Percentiles rank a stretch among this genome's conserved stretches.
Conservation (phyloP, 2,329 filamentous ascomycete species). For the Penicillium sp. region DNA sequence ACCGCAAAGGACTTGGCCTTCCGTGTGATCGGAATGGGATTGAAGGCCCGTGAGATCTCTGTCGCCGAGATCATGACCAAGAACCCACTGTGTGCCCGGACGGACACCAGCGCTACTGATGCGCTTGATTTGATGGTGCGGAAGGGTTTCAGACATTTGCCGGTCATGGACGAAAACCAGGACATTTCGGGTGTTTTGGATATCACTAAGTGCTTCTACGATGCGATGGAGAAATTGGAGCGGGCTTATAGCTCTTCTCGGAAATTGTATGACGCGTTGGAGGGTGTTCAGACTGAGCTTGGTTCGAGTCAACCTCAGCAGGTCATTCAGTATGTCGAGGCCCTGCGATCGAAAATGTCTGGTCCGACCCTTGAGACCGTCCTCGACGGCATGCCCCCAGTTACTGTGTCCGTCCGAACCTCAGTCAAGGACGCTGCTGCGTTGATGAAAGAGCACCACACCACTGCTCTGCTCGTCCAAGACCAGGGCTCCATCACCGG, state of each 20-base stretch:
- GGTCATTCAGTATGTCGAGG: slow-evolving; percentile 98
- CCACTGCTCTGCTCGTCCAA: slow-evolving; percentile 92
- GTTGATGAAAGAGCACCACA: slow-evolving; percentile 99
- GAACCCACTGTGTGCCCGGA: slow-evolving; percentile 95
- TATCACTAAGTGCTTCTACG: slow-evolving; percentile 99
- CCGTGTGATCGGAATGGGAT: slow-evolving; percentile 87
- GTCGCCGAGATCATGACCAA: slow-evolving; percentile 99
- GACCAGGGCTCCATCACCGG: slow-evolving; percentile 97
- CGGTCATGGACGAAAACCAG: slow-evolving; percentile 99
- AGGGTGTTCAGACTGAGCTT: slow-evolving; percentile 96
- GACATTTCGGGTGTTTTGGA: slow-evolving; percentile 97
- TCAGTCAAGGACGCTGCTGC: slow-evolving; percentile 94
- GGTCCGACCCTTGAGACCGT: slow-evolving; percentile 95
- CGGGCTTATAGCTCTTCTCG: slow-evolving; percentile 97
- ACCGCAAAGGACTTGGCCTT: slow-evolving; percentile 98
- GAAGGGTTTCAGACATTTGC: slow-evolving; percentile 95
- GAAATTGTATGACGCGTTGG: slow-evolving; percentile 94
- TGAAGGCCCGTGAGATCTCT: slow-evolving; percentile 86
- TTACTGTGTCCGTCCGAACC: slow-evolving; percentile 92
- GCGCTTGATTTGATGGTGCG: slow-evolving; percentile 97
- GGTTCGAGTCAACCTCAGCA: slow-evolving; percentile 96
- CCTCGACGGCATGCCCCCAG: slow-evolving; percentile 86
- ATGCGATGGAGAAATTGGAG: slow-evolving; percentile 99
- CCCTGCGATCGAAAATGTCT: slow-evolving; percentile 93
- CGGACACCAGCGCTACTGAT: slow-evolving; percentile 97